Evolutionary conservation across 768 basidiomycete genomes (phyloP).

Genomic region (Exsudoporus frostii): DNA sequence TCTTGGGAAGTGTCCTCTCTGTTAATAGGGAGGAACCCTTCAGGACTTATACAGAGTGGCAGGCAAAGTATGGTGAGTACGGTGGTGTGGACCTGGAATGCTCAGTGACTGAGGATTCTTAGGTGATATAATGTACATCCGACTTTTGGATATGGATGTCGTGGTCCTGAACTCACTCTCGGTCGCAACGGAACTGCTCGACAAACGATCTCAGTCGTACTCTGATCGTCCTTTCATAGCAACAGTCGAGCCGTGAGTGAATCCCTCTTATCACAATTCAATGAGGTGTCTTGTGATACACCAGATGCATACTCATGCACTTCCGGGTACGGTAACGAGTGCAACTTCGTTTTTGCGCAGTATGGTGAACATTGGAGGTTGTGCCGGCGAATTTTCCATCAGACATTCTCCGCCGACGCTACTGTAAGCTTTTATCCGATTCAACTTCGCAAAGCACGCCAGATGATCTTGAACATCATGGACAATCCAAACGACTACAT

Average conservation of each 20-base stretch:
- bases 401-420: conserved; percentile 7
- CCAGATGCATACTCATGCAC: neutral
- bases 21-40: conserved; percentile 13
- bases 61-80: conserved; percentile 16
- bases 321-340: conserved; percentile 17
- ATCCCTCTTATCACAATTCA: neutral
- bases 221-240: conserved; percentile 45
- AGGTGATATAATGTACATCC: conserved; percentile 49
- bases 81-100: neutral
- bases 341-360: conserved; percentile 4
- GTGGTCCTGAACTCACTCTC: conserved; percentile 45
- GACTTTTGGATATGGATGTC: conserved; percentile 43
- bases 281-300: neutral
- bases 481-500: conserved; percentile 3
- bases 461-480: conserved; percentile 5
- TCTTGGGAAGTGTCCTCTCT: conserved; percentile 20
- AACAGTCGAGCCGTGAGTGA: conserved; percentile 14
- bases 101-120: neutral
- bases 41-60: conserved; percentile 18
- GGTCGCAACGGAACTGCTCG: conserved; percentile 44
- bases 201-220: conserved; percentile 44
- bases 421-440: conserved; percentile 3
- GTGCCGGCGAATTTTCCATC: conserved; percentile 16
- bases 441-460: conserved; percentile 6
- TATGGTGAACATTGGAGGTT: conserved; percentile 14